These are phyloP conservation scores for Deinandra increscens DNA, from an alignment of 129 eudicot species.

Conservation along the genomic window DNA sequence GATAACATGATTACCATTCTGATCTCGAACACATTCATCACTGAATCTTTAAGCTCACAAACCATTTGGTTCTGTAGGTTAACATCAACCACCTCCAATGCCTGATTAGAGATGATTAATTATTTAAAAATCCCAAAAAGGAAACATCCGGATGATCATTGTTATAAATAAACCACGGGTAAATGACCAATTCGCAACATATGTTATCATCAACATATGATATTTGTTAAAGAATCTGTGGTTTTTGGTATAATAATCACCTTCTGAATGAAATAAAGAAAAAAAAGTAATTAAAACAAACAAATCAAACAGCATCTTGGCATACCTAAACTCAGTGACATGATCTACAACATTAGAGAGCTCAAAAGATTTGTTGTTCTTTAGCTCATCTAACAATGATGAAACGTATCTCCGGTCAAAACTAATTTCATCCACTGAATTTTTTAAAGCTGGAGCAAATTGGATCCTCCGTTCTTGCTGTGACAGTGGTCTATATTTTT, in stretches of 20 bases:
- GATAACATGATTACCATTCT: slow-evolving; percentile 91
- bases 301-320: neutral
- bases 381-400: slow-evolving; percentile 54
- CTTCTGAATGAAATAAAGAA: slow-evolving; percentile 94
- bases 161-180: neutral
- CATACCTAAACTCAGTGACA: slow-evolving; percentile 75
- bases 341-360: slow-evolving; percentile 63
- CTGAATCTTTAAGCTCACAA: slow-evolving; percentile 75
- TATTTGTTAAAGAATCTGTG: neutral
- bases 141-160: neutral
- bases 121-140: neutral
- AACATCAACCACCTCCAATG: slow-evolving; percentile 65
- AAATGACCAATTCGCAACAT: neutral
- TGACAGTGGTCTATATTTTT: slow-evolving; percentile 34
- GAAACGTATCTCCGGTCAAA: slow-evolving; percentile 45
- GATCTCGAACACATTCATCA: slow-evolving; percentile 89
- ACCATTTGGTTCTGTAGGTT: slow-evolving; percentile 45
- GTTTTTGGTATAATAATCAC: slow-evolving; percentile 15
- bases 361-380: slow-evolving; percentile 65
- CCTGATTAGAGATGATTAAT: slow-evolving; percentile 34
- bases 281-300: neutral
- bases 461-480: slow-evolving; percentile 45
- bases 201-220: neutral
- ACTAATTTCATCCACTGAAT: slow-evolving; percentile 39
- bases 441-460: slow-evolving; percentile 33